Evolutionary conservation across 371 early-diverging fungal species (phyloP).

Genomic region (Syncephalastrum monosporum): DNA sequence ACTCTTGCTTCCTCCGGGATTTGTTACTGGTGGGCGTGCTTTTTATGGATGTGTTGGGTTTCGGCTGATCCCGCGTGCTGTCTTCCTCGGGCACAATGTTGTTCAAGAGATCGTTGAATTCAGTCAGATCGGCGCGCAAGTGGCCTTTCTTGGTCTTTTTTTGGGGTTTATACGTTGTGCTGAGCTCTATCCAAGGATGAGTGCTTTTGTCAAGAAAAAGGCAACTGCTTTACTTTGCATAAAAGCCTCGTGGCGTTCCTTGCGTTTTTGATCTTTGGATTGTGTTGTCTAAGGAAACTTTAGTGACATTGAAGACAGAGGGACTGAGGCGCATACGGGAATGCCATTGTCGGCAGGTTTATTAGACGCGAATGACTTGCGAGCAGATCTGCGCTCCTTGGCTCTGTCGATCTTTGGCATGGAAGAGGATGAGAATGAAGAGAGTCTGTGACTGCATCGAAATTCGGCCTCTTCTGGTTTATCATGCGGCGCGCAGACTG

Average conservation of each 20-base stretch:
- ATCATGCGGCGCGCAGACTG: no score
- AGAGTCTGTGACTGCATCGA: no score
- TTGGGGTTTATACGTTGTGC: constrained; percentile 22
- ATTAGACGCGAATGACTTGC: no score
- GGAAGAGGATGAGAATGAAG: no score
- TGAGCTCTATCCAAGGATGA: not conserved
- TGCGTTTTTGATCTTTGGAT: constrained; percentile 50
- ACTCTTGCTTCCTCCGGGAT: constrained; percentile 54
- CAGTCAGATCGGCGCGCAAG: constrained; percentile 29
- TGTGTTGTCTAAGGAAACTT: no score
- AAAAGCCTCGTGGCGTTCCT: constrained; percentile 57
- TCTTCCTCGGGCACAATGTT: constrained; percentile 23
- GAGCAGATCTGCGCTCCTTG: no score
- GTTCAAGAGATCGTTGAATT: constrained; percentile 45
- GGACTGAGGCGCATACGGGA: no score
- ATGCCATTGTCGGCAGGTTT: no score
- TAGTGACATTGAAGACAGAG: no score
- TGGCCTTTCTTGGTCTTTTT: constrained; percentile 32
- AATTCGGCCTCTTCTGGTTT: no score
- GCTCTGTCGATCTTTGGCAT: no score
- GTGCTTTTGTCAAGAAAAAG: not conserved
- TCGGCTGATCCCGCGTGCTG: not conserved
- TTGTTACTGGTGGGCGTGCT: constrained; percentile 35
- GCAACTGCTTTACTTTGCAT: constrained; percentile 44
- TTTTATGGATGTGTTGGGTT: not conserved